phyloP scores from a whole-genome alignment of 495 filamentous ascomycete species.

The Ramalina intermedia region DNA sequence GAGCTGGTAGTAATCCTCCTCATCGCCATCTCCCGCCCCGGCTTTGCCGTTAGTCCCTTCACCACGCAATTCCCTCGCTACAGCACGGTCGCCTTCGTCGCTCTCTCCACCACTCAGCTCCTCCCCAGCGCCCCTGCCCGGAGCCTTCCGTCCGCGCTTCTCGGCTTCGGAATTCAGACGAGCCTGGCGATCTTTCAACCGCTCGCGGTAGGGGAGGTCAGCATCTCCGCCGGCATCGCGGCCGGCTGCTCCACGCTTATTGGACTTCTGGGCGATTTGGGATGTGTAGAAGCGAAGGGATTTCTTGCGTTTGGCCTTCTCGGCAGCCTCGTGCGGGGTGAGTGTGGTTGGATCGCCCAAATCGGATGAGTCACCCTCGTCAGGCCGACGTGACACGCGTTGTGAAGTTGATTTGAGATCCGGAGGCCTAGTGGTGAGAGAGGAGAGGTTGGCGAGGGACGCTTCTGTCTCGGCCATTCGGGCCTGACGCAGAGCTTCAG shows the following conservation, averaged over 20 bases:
- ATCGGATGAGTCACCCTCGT: constrained; percentile 39
- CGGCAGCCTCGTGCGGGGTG: constrained; percentile 50
- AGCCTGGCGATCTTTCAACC: constrained; percentile 67
- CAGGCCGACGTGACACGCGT: constrained; percentile 9
- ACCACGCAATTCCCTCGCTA: constrained; percentile 28
- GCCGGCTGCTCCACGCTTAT: constrained; percentile 68
- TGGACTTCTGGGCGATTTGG: constrained; percentile 83
- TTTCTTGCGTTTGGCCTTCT: constrained; percentile 77
- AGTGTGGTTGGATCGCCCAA: constrained; percentile 53
- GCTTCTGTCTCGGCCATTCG: constrained; percentile 43
- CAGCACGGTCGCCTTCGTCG: constrained; percentile 31
- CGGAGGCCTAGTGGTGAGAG: constrained; percentile 19
- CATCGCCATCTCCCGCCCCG: constrained; percentile 38
- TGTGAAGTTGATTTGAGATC: constrained; percentile 20
- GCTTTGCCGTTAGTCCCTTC: constrained; percentile 18
- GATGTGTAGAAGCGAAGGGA: constrained; percentile 91
- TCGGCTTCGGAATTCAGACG: constrained; percentile 79
- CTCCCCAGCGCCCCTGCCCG: constrained; percentile 36
- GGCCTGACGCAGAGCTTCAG: constrained; percentile 40
- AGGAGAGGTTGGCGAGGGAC: constrained; percentile 53
- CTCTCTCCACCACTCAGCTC: constrained; percentile 53
- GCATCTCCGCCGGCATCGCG: constrained; percentile 78
- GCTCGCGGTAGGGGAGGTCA: constrained; percentile 83
- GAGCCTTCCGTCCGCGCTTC: constrained; percentile 51
- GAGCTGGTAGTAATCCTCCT: constrained; percentile 78